Percentiles rank a stretch among this genome's conserved stretches.
Conservation (phyloP, 805 yeast species). For the Helenozyma rhizophorensis region DNA sequence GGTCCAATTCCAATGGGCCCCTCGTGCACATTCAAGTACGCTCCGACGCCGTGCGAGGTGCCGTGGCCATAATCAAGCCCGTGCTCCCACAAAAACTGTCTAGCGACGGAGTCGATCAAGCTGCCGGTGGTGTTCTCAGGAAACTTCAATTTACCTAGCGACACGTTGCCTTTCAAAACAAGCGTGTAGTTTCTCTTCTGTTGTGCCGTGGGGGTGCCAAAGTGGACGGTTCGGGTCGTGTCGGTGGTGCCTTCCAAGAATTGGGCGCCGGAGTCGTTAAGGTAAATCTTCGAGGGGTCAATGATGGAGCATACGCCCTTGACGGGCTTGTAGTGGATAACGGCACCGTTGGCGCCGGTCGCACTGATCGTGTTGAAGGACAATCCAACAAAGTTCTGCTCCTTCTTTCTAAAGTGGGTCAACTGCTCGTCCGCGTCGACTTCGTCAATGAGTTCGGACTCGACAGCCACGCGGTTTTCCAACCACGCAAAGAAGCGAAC, state of each 20-base stretch:
- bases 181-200: constrained; percentile 49
- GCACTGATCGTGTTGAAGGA: constrained; percentile 74
- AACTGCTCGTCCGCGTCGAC: constrained; percentile 52
- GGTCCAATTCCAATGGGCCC: constrained; percentile 63
- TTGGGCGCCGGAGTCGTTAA: constrained; percentile 59
- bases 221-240: constrained; percentile 58
- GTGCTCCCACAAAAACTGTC: constrained; percentile 53
- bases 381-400: constrained; percentile 52
- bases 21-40: constrained; percentile 58
- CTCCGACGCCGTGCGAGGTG: constrained; percentile 64
- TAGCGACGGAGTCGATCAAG: constrained; percentile 52
- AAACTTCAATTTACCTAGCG: constrained; percentile 45
- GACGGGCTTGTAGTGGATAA: constrained; percentile 69
- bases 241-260: constrained; percentile 64
- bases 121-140: constrained; percentile 55
- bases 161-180: constrained; percentile 55
- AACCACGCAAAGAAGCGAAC: constrained; percentile 55
- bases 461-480: constrained; percentile 45
- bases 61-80: constrained; percentile 62
- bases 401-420: constrained; percentile 33
- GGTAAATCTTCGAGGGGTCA: constrained; percentile 49
- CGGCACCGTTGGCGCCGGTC: constrained; percentile 72
- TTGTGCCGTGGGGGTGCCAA: constrained; percentile 42
- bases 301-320: constrained; percentile 40
- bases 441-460: constrained; percentile 48